Conservation (phyloP, 495 filamentous ascomycete genomes). For the Astrothelium subdiscretum region DNA sequence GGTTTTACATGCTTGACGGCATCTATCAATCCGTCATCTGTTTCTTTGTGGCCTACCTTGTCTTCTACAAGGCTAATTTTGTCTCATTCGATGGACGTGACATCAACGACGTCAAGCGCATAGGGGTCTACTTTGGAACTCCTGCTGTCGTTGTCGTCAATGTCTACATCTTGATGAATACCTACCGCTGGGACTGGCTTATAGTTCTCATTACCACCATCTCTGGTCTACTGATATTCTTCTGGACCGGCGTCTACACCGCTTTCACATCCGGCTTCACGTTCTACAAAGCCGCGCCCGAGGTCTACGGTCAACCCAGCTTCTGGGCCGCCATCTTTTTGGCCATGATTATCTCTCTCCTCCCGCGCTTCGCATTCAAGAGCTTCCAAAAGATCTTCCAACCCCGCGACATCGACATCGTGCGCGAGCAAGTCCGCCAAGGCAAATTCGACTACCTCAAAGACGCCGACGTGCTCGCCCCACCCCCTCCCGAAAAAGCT, state of each 20-base stretch:
- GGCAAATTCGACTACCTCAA: conserved; percentile 69
- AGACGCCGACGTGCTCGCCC: conserved; percentile 32
- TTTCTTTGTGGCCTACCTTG: conserved; percentile 83
- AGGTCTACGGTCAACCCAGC: conserved; percentile 67
- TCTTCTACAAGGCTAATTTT: conserved; percentile 57
- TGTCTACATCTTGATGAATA: conserved; percentile 87
- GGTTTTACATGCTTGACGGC: conserved; percentile 92
- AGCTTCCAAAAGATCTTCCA: conserved; percentile 83
- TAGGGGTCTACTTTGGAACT: conserved; percentile 75
- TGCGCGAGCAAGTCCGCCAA: conserved; percentile 76
- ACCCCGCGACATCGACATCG: conserved; percentile 87
- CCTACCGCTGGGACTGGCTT: conserved; percentile 96
- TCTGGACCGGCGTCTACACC: conserved; percentile 94
- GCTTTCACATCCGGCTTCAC: conserved; percentile 49
- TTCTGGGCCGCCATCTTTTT: conserved; percentile 80
- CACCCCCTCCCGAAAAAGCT: conserved; percentile 26
- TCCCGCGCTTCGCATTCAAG: conserved; percentile 80
- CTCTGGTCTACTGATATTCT: conserved; percentile 79
- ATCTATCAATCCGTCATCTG: conserved; percentile 85
- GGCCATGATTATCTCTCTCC: conserved; percentile 63
- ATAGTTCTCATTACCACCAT: conserved; percentile 67
- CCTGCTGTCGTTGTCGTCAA: conserved; percentile 76
- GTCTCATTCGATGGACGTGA: conserved; percentile 56
- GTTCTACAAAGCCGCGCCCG: conserved; percentile 67
- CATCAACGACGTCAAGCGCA: conserved; percentile 62